Base-by-base conservation (phyloP, 768 basidiomycete species). In the Psilocybe subaeruginosa region DNA sequence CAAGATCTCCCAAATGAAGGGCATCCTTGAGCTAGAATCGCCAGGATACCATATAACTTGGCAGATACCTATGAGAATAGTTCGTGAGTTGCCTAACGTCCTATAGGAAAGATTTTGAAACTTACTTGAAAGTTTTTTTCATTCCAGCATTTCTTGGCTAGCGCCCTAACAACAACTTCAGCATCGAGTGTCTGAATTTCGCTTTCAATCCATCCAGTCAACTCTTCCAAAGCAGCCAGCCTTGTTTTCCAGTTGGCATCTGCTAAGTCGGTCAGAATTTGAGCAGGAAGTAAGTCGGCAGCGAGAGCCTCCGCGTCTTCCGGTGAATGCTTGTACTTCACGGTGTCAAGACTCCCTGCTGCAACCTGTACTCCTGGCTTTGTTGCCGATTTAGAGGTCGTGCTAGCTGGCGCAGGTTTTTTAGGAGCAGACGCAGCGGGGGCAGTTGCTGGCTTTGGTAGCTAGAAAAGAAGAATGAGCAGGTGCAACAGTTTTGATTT, bases 61-160 rank as follows among this genome's bases (percentile, higher is more conserved):
- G 89, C 80, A 5, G 93, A 95, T 49, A 99, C 96, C 95, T 98
- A 61, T 48, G 59, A 54, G 37, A 39, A 17, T 16, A 47, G n/a
- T 46, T 30, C 14, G 45, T 53, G 11, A 30, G 23, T 16, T 1
- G 43, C 3, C 35, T 23, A 23, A 33, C 16, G 33, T 23, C 27
- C 6, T 23, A 6, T n/a, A 7, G 11, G 11, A 43, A 4, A 33
- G 16, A 16, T 9, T 3, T 6, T 50, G 29, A 31, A 5, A 69
- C 75, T 58, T 61, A 92, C 96, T 79, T 99, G 97, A 66, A 99
- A 99, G 69, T 99, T 99, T 81, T 97, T 99, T 78, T 99, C 97
- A n/a, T 82, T 85, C 95, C 95, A 98, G 2, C 96, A 95, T 64
- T 92, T 94, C 80, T 97, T 99, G 3, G 85, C 89, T 61, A 99